Evolutionary conservation across 164 flowering plant species (phyloP).

Genomic region (Dillenia suffruticosa): DNA sequence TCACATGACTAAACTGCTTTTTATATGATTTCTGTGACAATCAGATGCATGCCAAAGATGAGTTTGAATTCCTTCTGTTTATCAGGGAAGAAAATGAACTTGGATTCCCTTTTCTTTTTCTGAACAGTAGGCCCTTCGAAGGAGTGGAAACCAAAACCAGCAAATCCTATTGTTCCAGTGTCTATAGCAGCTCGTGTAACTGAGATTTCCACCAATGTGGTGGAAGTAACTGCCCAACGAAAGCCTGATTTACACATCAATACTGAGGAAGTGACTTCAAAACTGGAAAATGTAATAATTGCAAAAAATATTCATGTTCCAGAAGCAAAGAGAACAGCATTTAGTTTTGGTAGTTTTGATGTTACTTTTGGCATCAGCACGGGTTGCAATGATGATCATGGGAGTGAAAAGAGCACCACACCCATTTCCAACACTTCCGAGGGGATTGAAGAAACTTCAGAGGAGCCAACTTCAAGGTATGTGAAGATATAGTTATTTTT

Average conservation of each 20-base stretch:
- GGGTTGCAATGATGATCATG: conserved; percentile 28
- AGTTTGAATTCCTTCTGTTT: background rate
- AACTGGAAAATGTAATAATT: conserved; percentile 71
- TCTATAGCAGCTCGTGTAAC: conserved; percentile 32
- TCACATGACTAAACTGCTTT: too few relatives aligned
- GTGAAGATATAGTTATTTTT: background rate
- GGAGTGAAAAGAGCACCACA: conserved; percentile 46
- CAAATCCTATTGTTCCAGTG: conserved; percentile 32
- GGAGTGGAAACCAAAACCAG: conserved; percentile 90
- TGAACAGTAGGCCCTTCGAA: conserved; percentile 48
- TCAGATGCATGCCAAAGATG: too few relatives aligned
- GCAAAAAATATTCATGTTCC: conserved; percentile 89
- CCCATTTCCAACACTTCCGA: conserved; percentile 57
- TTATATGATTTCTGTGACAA: too few relatives aligned
- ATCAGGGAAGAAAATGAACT: background rate
- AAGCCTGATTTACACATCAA: conserved; percentile 18
- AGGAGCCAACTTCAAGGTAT: conserved; percentile 56
- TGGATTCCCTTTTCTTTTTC: conserved; percentile 5
- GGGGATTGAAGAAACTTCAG: conserved; percentile 45
- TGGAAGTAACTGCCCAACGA: conserved; percentile 27
- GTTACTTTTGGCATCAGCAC: conserved; percentile 47
- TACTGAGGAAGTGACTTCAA: conserved; percentile 36
- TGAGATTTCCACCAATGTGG: conserved; percentile 28
- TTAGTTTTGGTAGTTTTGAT: conserved; percentile 93
- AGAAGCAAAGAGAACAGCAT: conserved; percentile 64